Evolutionary conservation across 106 monocot species (phyloP).

Genomic region (Cymbidium sinense): DNA sequence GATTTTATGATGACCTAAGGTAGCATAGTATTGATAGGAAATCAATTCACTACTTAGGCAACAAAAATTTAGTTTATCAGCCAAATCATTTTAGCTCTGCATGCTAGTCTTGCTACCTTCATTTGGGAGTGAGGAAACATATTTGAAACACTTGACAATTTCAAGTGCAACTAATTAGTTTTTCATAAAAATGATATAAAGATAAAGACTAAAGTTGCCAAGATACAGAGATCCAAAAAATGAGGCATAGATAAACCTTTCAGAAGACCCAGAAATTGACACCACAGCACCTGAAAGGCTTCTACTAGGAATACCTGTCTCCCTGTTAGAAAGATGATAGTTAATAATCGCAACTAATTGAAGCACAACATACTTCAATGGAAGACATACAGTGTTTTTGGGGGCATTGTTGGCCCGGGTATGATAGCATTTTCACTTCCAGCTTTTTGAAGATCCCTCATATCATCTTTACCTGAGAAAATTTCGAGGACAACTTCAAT

Average conservation of each 20-base stretch:
- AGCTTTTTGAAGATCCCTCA: conserved; percentile 30
- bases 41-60: too few species aligned
- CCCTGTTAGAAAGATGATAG: conserved; percentile 24
- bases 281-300: conserved; percentile 36
- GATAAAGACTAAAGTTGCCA: neutral
- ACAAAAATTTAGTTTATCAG: too few species aligned
- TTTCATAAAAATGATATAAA: neutral
- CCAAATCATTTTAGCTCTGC: too few species aligned
- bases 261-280: conserved; percentile 50
- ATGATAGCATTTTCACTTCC: conserved; percentile 39
- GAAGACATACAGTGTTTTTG: conserved; percentile 64
- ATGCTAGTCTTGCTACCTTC: too few species aligned
- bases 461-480: conserved; percentile 45
- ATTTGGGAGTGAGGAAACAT: too few species aligned
- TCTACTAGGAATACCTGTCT: conserved; percentile 33
- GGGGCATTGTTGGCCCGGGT: conserved; percentile 35
- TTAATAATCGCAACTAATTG: neutral
- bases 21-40: too few species aligned
- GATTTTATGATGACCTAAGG: too few species aligned
- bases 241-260: conserved; percentile 37
- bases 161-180: neutral
- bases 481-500: neutral
- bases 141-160: neutral
- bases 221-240: neutral
- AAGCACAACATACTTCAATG: neutral